phyloP scores from a whole-genome alignment of 352 stramenopile genomes.

The Phytophthora gonapodyides region DNA sequence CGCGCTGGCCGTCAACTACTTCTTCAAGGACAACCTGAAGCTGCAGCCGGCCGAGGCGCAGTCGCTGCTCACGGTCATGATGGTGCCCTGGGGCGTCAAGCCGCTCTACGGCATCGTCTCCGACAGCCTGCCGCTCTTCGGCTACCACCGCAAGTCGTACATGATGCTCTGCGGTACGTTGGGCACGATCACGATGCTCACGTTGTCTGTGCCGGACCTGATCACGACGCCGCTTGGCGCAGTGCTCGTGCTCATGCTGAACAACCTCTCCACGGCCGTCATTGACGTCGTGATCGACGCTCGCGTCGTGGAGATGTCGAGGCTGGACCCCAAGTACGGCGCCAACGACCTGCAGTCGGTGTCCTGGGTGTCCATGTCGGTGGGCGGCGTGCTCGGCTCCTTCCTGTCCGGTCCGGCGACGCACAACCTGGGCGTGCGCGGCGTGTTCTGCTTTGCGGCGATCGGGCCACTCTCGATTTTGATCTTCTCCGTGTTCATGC shows the following conservation, averaged over 20 bases:
- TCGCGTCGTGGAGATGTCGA: constrained; percentile 95
- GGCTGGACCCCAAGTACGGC: constrained; percentile 81
- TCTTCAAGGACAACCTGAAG: constrained; percentile 97
- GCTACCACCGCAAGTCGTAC: constrained; percentile 96
- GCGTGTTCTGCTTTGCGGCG: constrained; percentile 93
- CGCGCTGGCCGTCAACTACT: constrained; percentile 93
- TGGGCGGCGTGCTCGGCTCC: constrained; percentile 93
- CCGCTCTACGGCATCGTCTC: constrained; percentile 96
- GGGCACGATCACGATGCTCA: constrained; percentile 59
- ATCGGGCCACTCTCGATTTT: constrained; percentile 91
- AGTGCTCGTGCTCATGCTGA: constrained; percentile 73
- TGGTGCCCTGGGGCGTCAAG: constrained; percentile 96
- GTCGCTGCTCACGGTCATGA: constrained; percentile 93
- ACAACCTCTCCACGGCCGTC: constrained; percentile 90
- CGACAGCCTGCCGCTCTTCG: constrained; percentile 94
- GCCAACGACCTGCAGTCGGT: constrained; percentile 94
- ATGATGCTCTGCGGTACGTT: constrained; percentile 90
- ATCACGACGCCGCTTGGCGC: constrained; percentile 63
- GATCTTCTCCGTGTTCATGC: constrained; percentile 87
- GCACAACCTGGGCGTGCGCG: constrained; percentile 88
- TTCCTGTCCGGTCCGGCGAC: constrained; percentile 93
- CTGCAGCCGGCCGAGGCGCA: constrained; percentile 93
- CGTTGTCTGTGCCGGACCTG: constrained; percentile 54
- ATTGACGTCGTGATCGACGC: constrained; percentile 97
- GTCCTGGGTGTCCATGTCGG: constrained; percentile 93